Base-by-base conservation (phyloP, 371 early-diverging fungal genomes). In the Mucor mucedo region DNA sequence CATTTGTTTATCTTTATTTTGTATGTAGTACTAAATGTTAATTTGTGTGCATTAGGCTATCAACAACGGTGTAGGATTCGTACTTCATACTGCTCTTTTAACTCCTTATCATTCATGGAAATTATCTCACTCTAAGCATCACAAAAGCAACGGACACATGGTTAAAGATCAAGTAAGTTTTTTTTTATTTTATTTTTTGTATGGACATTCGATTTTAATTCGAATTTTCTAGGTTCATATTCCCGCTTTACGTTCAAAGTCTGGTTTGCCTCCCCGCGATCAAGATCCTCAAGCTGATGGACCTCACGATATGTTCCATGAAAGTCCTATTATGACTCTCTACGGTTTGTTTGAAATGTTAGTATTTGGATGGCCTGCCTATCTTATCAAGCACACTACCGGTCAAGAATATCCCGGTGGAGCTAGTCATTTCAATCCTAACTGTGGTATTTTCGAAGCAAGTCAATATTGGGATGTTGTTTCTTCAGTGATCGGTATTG, bases 21-120 rank as follows among this genome's bases (percentile, higher is more conserved):
- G 14, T n/a, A 16, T 7, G 28, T 49, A 16, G 9, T 60, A 48
- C 16, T 41, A 33, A 60, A 11, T 57, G 14, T 11, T 9, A 27
- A 38, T 21, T 9, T 50, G 11, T 50, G 30, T 30, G 10, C 21
- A 47, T 47, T 58, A 68, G 64, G 69, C 84, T 35, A 75, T 93
- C 70, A 92, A 93, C 82, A 87, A 93, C 73, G 66, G 83, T 45
- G 91, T 92, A 50, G 95, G 95, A 1, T 91, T 76, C 73, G 74
- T 95, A 52, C 78, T 95, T 61, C 95, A 95, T 85, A 82, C 91
- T 35, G 73, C 87, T 45, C 78, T 93, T 30, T 79, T 95, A 60
- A 94, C 94, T 21, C 95, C 95, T 30, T 95, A 87, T 82, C 85
- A 87, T 75, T 83, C 90, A 28, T 90, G 89, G 89, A 79, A 83